Evolutionary conservation across 306 rosid species (phyloP), one percentile per base, ranked within the genome.

Genomic region (Vigna hirtella): DNA sequence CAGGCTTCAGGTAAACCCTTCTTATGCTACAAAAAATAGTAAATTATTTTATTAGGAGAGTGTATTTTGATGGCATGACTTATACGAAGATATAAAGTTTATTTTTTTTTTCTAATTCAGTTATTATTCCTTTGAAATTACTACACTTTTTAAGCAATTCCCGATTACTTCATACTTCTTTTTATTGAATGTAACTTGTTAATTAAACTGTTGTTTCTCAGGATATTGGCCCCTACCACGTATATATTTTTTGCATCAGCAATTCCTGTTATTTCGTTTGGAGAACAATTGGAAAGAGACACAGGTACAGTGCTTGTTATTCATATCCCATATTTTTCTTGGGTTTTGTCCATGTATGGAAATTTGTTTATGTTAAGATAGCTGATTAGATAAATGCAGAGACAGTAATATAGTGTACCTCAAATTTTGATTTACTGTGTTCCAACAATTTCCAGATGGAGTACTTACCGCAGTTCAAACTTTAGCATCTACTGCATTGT

Each of bases 211-310:
- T 14, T 28, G 65, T 74, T 70, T 78, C 57, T 56, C 79, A 91
- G 96, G 92, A 87, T 91, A 74, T 83, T 91, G 79, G 96, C 93
- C 65, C 97, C 97, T 38, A 91, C 93, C 24, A 89, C 97, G 8
- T 89, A 87, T 56, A 91, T 91, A 79, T 91, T 91, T 63, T 91
- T 91, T 20, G 93, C 97, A 58, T 91, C 97, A 65, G 97, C 97
- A 61, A 86, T 91, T 83, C 97, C 93, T 24, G 97, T 87, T 45
- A 89, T 91, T 82, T 89, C 97, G 65, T 91, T 91, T 72, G 93
- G 97, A 72, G 97, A 91, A 76, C 97, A 89, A 81, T 66, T 91
- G 82, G 90, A 91, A 74, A 89, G 93, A 88, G 88, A 86, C 40
- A 87, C 93, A 50, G 93, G 97, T 85, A 56, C 34, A 9, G 20